Percentiles rank a stretch among this genome's conserved stretches.
Evolutionary conservation across 2,329 filamentous ascomycete genomes (phyloP).

Genomic region (Trichophyton schoenleinii): DNA sequence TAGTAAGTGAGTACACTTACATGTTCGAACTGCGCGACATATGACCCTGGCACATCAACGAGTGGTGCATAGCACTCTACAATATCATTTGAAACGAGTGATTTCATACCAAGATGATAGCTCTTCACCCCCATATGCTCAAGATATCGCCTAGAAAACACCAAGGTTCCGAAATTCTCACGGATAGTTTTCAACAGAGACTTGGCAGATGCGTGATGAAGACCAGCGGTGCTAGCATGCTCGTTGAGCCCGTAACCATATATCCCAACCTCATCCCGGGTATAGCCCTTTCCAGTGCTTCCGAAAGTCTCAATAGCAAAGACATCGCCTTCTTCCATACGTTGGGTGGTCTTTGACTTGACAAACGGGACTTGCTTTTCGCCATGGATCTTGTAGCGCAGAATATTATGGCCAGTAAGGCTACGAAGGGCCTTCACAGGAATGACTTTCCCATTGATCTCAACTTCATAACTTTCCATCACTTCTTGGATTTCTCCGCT

Average conservation of each 20-base stretch:
- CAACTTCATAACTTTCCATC: conserved; percentile 51
- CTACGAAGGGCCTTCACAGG: conserved; percentile 43
- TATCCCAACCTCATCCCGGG: conserved; percentile 40
- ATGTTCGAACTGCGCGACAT: conserved; percentile 54
- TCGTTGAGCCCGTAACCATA: conserved; percentile 41
- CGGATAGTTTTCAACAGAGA: conserved; percentile 46
- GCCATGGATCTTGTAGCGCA: conserved; percentile 44
- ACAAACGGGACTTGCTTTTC: conserved; percentile 44
- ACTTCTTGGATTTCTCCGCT: conserved; percentile 47
- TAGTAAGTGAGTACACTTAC: conserved; percentile 18
- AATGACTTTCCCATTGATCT: conserved; percentile 40
- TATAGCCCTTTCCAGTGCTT: conserved; percentile 40
- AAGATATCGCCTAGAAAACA: conserved; percentile 50
- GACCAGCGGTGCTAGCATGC: conserved; percentile 24
- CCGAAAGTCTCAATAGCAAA: conserved; percentile 50
- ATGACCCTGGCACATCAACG: conserved; percentile 47
- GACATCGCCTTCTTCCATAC: conserved; percentile 48
- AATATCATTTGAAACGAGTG: conserved; percentile 44
- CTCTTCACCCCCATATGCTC: conserved; percentile 50
- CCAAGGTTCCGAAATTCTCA: conserved; percentile 50
- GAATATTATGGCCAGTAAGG: conserved; percentile 45
- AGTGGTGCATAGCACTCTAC: conserved; percentile 47
- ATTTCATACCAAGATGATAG: conserved; percentile 50
- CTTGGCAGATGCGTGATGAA: conserved; percentile 43
- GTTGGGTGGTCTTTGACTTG: conserved; percentile 28